A percentile compares a stretch with the other conserved stretches of the same genome.
Evolutionary conservation across 2,329 filamentous ascomycete species (phyloP).

Genomic region (Apiospora aurea): DNA sequence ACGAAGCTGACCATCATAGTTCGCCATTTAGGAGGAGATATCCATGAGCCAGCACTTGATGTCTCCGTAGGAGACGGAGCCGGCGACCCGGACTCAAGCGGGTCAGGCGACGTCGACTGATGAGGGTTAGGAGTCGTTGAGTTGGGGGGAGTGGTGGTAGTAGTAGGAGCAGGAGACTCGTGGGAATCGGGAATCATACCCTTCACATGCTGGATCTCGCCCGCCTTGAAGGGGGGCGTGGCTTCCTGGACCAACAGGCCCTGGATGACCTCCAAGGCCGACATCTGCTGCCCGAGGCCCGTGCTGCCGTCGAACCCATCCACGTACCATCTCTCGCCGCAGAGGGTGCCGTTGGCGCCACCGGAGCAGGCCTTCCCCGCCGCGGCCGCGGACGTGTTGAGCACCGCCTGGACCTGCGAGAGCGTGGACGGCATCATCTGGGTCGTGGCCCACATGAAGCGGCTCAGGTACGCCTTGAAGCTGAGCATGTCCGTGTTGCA

Average conservation of each 20-base stretch:
- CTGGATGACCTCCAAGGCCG: conserved; percentile 68
- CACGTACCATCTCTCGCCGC: conserved; percentile 69
- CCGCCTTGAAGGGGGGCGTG: conserved; percentile 53
- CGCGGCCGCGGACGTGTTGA: conserved; percentile 60
- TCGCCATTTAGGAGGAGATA: background rate
- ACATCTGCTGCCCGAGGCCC: conserved; percentile 70
- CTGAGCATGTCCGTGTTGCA: conserved; percentile 72
- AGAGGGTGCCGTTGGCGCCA: conserved; percentile 57
- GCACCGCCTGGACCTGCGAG: conserved; percentile 53
- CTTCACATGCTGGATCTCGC: conserved; percentile 55
- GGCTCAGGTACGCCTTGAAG: conserved; percentile 72
- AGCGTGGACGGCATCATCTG: conserved; percentile 63
- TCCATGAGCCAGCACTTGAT: background rate
- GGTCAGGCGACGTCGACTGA: background rate
- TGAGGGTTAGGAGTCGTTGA: background rate
- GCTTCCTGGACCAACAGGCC: conserved; percentile 58
- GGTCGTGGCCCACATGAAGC: conserved; percentile 68
- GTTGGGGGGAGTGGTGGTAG: conserved; percentile 21
- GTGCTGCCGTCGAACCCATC: conserved; percentile 61
- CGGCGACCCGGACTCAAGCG: background rate
- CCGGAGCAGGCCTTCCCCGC: conserved; percentile 66
- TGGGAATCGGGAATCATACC: conserved; percentile 4
- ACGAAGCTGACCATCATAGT: background rate
- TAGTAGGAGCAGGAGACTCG: background rate
- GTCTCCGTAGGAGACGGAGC: background rate